Base-by-base conservation (phyloP, 1,139 yeast genomes). In the Kluyveromyces marxianus region DNA sequence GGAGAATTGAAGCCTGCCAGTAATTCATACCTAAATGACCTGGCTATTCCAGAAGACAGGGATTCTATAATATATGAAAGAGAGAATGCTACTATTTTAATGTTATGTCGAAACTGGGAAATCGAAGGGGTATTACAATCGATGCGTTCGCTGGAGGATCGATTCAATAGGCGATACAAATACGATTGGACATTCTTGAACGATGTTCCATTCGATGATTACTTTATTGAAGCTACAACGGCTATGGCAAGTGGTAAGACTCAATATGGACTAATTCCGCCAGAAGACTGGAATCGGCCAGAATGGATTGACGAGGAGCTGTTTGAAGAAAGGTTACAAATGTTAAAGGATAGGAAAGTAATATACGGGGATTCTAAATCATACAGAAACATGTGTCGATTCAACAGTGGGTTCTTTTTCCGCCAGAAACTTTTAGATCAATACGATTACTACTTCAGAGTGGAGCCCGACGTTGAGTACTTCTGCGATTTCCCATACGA, bases 111-210 rank as follows among this genome's bases (percentile, higher is more conserved):
- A 35, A 85, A 85, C 62, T 65, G 69, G 51, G 95, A 85, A 62
- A 64, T 85, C 32, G 72, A 70, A 41, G 80, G 77, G 3, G 83
- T 88, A 10, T 66, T 83, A 46, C 70, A 72, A 52, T 74, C 90
- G 2, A 83, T 85, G 69, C 70, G 89, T 48, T 71, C 77, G 33
- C 69, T 84, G 35, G 90, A 83, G 57, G 79, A 83, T 48, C 74
- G 83, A 48, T 83, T 83, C 62, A 83, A 83, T 57, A 75, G 71
- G 47, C 73, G 80, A 66, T 83, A 72, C 56, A 72, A 78, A 45
- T 84, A 83, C 57, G 92, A 95, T 4, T 90, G 96, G 96, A 83
- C 88, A 1, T 89, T 90, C 57, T 63, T 90, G 43, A 90, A 90
- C 59, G 95, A 90, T 59, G 87, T 78, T 35, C 83, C 83, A 3